Conservation (phyloP, 805 yeast species). For the Myxozyma nipponensis region DNA sequence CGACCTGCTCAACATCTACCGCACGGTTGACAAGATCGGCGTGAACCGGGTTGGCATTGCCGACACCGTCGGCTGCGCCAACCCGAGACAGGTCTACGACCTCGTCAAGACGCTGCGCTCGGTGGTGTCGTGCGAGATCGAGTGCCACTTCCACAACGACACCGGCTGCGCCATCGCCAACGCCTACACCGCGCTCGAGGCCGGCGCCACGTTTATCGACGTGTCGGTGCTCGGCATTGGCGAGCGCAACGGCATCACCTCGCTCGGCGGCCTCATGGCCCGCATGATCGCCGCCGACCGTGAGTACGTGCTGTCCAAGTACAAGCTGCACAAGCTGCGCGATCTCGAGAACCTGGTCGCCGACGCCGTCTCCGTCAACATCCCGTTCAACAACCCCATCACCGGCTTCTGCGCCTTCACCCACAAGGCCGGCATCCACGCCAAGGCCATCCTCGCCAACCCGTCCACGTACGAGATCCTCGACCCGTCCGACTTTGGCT, state of each 20-base stretch:
- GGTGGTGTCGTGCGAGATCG: slow-evolving; percentile 94
- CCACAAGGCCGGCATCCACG: slow-evolving; percentile 99
- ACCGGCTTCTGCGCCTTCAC: slow-evolving; percentile 99
- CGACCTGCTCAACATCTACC: slow-evolving; percentile 89
- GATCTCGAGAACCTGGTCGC: slow-evolving; percentile 95
- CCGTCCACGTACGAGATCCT: slow-evolving; percentile 98
- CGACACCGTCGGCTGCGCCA: slow-evolving; percentile 98
- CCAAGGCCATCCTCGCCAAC: slow-evolving; percentile 96
- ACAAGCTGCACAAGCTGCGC: slow-evolving; percentile 91
- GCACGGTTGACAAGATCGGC: slow-evolving; percentile 95
- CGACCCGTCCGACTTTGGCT: slow-evolving; percentile 92
- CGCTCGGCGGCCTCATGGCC: slow-evolving; percentile 97
- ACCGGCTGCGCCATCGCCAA: slow-evolving; percentile 99
- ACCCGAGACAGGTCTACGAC: slow-evolving; percentile 98
- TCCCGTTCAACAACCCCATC: slow-evolving; percentile 97
- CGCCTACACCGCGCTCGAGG: slow-evolving; percentile 97
- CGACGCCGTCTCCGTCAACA: slow-evolving; percentile 93
- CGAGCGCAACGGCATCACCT: slow-evolving; percentile 97
- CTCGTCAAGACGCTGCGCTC: slow-evolving; percentile 88
- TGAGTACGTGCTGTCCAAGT: slow-evolving; percentile 89
- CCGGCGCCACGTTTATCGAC: slow-evolving; percentile 92
- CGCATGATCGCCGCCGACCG: slow-evolving; percentile 98
- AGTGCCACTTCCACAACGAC: slow-evolving; percentile 98
- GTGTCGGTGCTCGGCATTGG: slow-evolving; percentile 97
- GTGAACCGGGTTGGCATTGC: slow-evolving; percentile 99